Evolutionary conservation across 2,329 filamentous ascomycete species (phyloP).

Genomic region (Apiospora pterosperma): DNA sequence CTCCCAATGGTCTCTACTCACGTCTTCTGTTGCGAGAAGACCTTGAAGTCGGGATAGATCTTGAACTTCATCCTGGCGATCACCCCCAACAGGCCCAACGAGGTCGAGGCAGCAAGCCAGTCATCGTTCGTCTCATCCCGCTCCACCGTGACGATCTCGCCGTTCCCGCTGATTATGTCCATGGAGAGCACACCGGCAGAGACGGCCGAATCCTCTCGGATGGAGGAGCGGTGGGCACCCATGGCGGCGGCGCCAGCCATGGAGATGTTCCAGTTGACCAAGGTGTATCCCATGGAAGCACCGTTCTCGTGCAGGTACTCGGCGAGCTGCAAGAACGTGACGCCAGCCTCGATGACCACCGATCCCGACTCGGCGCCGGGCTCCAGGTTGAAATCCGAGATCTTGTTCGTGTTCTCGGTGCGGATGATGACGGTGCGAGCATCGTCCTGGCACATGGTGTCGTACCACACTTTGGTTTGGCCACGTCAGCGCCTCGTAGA

Average conservation of each 20-base stretch:
- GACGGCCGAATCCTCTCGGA: constrained; percentile 47
- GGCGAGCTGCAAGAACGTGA: constrained; percentile 48
- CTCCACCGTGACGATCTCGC: constrained; percentile 38
- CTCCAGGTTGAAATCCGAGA: constrained; percentile 40
- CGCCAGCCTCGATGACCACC: constrained; percentile 48
- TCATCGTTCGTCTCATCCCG: constrained; percentile 40
- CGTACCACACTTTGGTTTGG: constrained; percentile 40
- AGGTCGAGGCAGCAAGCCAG: constrained; percentile 50
- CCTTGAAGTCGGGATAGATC: constrained; percentile 48
- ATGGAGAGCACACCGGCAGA: constrained; percentile 44
- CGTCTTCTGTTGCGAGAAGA: constrained; percentile 47
- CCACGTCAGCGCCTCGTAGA: neutral
- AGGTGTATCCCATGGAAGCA: constrained; percentile 45
- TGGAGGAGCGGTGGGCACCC: constrained; percentile 47
- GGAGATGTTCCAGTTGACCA: constrained; percentile 54
- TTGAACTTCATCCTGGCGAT: constrained; percentile 46
- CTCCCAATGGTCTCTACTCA: constrained; percentile 23
- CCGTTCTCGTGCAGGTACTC: constrained; percentile 44
- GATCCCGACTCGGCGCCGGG: constrained; percentile 34
- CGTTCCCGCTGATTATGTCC: constrained; percentile 46
- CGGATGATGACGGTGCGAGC: constrained; percentile 43
- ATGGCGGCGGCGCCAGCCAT: constrained; percentile 48
- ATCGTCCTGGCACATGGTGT: constrained; percentile 50
- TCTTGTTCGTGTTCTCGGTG: constrained; percentile 40
- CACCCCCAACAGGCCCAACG: constrained; percentile 43